Evolutionary conservation across 768 basidiomycete species (phyloP), one percentile per base, ranked within the genome.

Genomic region (Boletus subparvulus): DNA sequence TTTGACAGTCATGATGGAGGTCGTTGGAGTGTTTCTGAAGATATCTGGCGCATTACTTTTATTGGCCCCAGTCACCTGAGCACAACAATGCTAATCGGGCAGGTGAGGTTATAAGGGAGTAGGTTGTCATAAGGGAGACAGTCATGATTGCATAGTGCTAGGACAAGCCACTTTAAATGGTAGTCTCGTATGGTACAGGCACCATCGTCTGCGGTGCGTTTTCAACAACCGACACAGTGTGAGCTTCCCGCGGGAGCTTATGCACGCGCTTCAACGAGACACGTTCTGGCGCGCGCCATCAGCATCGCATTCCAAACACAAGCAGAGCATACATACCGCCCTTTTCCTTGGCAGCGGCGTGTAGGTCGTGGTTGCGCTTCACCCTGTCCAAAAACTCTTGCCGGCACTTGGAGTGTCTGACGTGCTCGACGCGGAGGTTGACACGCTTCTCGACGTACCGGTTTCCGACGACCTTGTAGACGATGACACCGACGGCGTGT

Each of bases 391-490:
- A 79, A 80, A 99, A 99, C 77, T 98, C 96, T 77, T 95, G 88
- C 69, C 96, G 86, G 77, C 96, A 98, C 78, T 92, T 93, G 67
- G 95, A 98, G 85, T 98, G 96, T 69, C 78, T 84, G 74, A 96
- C 79, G 80, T 98, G 96, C 82, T 98, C 96, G 68, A 94, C 83
- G 62, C 92, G 90, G 79, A 97, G 78, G 87, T 98, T 99, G 76
- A 99, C 96, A 56, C 96, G 92, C 83, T 99, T 99, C 82, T 98
- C 94, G 55, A 99, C 78, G 87, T 96, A 99, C 66, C 97, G 92
- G 81, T 95, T 95, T 63, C 96, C 96, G 70, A 99, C 96, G 70
- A 98, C 83, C 78, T 99, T 99, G 90, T 96, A 86, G 60, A 96
- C 87, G 74, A 98, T 94, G 60, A 99, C 90, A 73, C 96, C 95